phyloP scores from a whole-genome alignment of 345 rosid genomes.

The Syzygium oleosum region DNA sequence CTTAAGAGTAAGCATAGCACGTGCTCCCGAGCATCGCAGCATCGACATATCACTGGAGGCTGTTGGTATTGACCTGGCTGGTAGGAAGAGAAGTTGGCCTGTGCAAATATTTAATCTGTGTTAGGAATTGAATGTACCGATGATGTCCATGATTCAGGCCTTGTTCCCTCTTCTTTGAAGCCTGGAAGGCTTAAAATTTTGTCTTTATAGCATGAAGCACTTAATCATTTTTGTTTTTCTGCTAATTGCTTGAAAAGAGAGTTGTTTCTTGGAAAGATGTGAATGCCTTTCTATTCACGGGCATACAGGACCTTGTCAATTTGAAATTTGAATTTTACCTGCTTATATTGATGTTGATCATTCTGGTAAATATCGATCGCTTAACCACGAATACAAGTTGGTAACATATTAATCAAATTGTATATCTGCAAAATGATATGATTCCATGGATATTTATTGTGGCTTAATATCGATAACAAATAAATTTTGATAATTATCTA shows the following conservation, averaged over 20 bases:
- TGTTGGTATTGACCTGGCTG: constrained; percentile 33
- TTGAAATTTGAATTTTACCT: neutral
- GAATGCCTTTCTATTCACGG: neutral
- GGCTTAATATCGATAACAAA: neutral
- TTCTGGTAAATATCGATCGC: neutral
- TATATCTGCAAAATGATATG: neutral
- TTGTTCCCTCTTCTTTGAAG: neutral
- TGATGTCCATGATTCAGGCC: neutral
- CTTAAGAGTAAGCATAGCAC: constrained; percentile 78
- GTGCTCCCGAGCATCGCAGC: constrained; percentile 67
- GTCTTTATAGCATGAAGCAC: neutral
- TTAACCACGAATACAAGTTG: neutral
- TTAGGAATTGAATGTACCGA: constrained; percentile 3
- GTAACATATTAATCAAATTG: neutral
- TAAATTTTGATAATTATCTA: neutral
- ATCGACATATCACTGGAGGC: constrained; percentile 80
- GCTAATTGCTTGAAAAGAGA: neutral
- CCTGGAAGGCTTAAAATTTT: neutral
- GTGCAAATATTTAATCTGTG: constrained; percentile 71
- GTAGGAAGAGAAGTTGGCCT: constrained; percentile 54
- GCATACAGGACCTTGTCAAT: neutral
- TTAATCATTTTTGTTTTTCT: neutral
- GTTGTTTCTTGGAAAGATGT: neutral
- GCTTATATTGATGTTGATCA: neutral
- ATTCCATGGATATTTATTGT: neutral